Percentiles rank a stretch among this genome's conserved stretches.
Conservation (phyloP, 208 protist species). For the Leishmania mexicana region DNA sequence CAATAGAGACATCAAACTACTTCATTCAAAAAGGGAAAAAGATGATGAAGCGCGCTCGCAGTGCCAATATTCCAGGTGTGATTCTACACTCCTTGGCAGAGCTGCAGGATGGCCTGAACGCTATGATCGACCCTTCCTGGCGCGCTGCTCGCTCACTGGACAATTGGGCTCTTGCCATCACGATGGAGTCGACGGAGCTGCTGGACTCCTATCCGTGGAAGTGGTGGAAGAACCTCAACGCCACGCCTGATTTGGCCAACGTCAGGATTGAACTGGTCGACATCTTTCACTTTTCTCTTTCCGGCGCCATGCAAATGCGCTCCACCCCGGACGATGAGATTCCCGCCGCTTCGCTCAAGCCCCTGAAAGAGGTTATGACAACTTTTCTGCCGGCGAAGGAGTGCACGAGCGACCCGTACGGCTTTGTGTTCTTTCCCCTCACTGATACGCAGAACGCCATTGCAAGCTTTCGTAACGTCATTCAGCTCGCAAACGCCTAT, state of each 20-base stretch:
- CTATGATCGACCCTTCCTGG: conserved; percentile 78
- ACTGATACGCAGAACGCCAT: conserved; percentile 73
- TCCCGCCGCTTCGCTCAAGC: conserved; percentile 22
- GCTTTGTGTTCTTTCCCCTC: conserved; percentile 73
- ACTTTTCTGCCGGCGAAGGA: conserved; percentile 22
- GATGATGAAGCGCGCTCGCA: conserved; percentile 54
- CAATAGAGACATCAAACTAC: too few relatives aligned
- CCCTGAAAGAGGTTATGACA: conserved; percentile 37
- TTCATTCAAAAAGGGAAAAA: background rate
- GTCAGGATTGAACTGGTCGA: conserved; percentile 92
- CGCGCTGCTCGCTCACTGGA: conserved; percentile 59
- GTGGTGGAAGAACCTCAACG: conserved; percentile 93
- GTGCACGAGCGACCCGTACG: conserved; percentile 36
- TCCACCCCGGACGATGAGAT: conserved; percentile 28
- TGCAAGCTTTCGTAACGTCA: conserved; percentile 87
- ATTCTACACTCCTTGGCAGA: conserved; percentile 68
- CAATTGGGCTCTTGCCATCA: conserved; percentile 90
- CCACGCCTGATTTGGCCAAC: conserved; percentile 76
- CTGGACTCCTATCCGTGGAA: conserved; percentile 94
- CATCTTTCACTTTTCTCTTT: conserved; percentile 92
- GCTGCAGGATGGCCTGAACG: conserved; percentile 89
- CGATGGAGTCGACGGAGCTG: conserved; percentile 87
- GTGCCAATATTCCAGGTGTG: conserved; percentile 25
- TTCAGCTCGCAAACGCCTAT: conserved; percentile 77
- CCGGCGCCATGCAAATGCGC: conserved; percentile 77